phyloP scores from a whole-genome alignment of 2,329 filamentous ascomycete genomes.

The Penicillium sp. region DNA sequence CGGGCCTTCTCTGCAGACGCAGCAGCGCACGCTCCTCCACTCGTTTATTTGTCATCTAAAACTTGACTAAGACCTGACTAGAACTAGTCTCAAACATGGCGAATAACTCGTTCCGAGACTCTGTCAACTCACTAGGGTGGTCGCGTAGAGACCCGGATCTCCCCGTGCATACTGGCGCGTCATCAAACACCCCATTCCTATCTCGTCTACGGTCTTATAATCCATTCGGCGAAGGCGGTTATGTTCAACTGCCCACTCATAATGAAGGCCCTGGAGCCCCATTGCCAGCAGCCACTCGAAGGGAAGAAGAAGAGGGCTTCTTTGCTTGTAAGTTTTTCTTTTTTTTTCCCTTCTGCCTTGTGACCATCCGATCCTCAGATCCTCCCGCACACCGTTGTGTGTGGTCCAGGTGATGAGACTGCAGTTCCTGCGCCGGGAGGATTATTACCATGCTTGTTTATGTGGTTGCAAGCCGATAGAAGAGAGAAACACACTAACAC shows the following conservation, averaged over 20 bases:
- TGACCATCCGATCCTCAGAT: constrained; percentile 8
- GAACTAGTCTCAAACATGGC: constrained; percentile 21
- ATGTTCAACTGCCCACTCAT: constrained; percentile 79
- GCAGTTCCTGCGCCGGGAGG: constrained; percentile 34
- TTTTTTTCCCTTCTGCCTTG: constrained; percentile 16
- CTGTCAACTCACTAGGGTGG: constrained; percentile 91
- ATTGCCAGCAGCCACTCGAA: constrained; percentile 69
- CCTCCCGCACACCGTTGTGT: constrained; percentile 9
- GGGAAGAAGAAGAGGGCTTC: constrained; percentile 92
- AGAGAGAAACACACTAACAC: constrained; percentile 17
- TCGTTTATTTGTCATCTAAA: constrained; percentile 11
- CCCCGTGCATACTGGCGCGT: constrained; percentile 56
- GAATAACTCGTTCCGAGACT: constrained; percentile 72
- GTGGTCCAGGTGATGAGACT: constrained; percentile 27
- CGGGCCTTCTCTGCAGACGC: constrained; percentile 18
- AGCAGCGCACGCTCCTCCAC: constrained; percentile 14
- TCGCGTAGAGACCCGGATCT: constrained; percentile 71
- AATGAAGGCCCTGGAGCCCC: constrained; percentile 69
- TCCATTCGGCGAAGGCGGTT: constrained; percentile 71
- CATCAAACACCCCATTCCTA: constrained; percentile 62
- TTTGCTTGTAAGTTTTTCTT: constrained; percentile 70
- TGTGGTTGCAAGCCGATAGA: constrained; percentile 13
- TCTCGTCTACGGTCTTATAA: constrained; percentile 76
- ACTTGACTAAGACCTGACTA: background rate
- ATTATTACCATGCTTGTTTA: constrained; percentile 15